Evolutionary conservation across 441 rosid genomes (phyloP).

Genomic region (Raphanus hybrid): DNA sequence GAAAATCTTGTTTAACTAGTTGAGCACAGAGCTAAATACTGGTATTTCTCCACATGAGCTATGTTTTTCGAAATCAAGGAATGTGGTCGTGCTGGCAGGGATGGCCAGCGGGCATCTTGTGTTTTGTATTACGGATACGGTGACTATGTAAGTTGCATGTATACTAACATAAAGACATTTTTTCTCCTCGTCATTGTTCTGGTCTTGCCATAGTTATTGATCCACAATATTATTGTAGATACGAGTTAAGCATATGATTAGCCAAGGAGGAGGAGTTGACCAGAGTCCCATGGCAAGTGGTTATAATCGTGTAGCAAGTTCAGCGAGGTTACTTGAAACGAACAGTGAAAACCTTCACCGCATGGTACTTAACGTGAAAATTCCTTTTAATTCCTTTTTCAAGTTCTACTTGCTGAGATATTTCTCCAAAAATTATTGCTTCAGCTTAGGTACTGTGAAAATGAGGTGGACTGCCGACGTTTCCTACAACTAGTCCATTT

Average conservation of each 20-base stretch:
- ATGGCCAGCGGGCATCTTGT: constrained; percentile 92
- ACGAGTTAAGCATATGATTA: no score
- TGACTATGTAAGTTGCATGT: constrained; percentile 76
- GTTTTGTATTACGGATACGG: constrained; percentile 88
- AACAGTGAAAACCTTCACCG: no score
- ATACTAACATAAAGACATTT: background rate
- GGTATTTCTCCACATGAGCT: constrained; percentile 10
- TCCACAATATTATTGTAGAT: no score
- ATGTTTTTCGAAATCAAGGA: constrained; percentile 53
- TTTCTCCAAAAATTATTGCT: constrained; percentile 36
- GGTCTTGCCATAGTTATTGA: no score
- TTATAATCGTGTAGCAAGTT: no score
- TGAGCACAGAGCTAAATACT: background rate
- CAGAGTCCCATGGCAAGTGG: no score
- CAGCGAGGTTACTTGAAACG: no score
- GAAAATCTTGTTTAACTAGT: background rate
- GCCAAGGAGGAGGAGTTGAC: no score
- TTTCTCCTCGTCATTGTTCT: no score
- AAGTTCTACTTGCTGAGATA: constrained; percentile 25
- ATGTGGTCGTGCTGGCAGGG: constrained; percentile 99
- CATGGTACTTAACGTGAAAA: no score
- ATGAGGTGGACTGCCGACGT: constrained; percentile 95
- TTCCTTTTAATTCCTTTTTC: constrained; percentile 16
- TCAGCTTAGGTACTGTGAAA: constrained; percentile 97
- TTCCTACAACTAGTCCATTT: constrained; percentile 89